phyloP scores from a whole-genome alignment of 768 basidiomycete genomes.

The Boletus speciosus region DNA sequence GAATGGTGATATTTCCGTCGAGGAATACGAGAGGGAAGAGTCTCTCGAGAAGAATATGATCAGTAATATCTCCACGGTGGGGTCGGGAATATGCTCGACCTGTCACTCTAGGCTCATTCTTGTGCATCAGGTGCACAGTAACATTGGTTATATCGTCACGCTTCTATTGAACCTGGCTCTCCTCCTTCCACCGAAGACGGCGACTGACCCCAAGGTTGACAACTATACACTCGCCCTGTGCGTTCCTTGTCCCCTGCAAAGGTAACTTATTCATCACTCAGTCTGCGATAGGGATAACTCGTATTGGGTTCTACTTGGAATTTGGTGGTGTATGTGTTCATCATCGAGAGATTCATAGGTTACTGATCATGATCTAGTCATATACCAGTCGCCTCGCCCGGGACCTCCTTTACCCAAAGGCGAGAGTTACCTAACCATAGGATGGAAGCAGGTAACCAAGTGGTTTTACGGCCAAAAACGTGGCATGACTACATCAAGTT shows the following conservation, averaged over 20 bases:
- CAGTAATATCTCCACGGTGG: conserved; percentile 78
- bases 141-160: conserved; percentile 68
- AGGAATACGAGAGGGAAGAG: conserved; percentile 71
- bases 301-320: conserved; percentile 75
- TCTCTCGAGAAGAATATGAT: conserved; percentile 82
- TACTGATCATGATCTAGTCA: conserved; percentile 42
- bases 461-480: not conserved
- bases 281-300: conserved; percentile 50
- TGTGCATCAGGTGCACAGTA: conserved; percentile 59
- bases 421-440: conserved; percentile 74
- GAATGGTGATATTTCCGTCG: conserved; percentile 52
- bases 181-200: conserved; percentile 49
- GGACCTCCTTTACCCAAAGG: conserved; percentile 77
- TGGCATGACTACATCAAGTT: not conserved
- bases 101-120: not conserved
- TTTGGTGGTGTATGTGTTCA: conserved; percentile 78
- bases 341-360: not conserved
- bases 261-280: not conserved
- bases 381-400: conserved; percentile 81
- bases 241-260: conserved; percentile 19
- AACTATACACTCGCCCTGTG: conserved; percentile 74
- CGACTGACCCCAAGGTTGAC: conserved; percentile 57
- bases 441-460: conserved; percentile 73
- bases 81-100: conserved; percentile 6
- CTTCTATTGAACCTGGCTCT: conserved; percentile 66